Evolutionary conservation across 1,284 basidiomycete genomes (phyloP).

Genomic region (Ustilago nuda): DNA sequence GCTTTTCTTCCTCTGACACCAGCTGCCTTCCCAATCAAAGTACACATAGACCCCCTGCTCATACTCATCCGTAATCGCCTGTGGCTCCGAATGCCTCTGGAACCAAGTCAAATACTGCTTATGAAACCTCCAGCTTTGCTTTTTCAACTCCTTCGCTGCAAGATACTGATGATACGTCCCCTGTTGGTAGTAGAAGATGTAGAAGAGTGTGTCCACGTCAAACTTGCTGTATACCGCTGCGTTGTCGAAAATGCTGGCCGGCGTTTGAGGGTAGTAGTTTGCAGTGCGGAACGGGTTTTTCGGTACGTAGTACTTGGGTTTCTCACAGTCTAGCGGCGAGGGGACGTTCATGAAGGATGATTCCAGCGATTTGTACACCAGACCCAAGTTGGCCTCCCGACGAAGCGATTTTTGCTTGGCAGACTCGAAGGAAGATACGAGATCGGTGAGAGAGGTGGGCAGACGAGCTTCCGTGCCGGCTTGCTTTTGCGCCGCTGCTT

Average conservation of each 20-base stretch:
- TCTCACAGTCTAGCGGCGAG: constrained; percentile 82
- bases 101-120: constrained; percentile 99
- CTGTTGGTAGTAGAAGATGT: constrained; percentile 98
- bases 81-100: constrained; percentile 98
- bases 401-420: constrained; percentile 91
- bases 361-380: constrained; percentile 85
- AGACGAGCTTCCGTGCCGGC: constrained; percentile 63
- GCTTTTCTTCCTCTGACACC: constrained; percentile 98
- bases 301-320: constrained; percentile 88
- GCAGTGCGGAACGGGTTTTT: constrained; percentile 91
- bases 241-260: constrained; percentile 83
- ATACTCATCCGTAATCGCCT: constrained; percentile 98
- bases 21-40: constrained; percentile 72
- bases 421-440: constrained; percentile 93
- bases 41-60: constrained; percentile 86
- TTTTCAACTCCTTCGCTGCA: constrained; percentile 95
- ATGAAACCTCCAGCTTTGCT: constrained; percentile 99
- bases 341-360: constrained; percentile 88
- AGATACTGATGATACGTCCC: constrained; percentile 98
- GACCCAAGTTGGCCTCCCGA: constrained; percentile 82
- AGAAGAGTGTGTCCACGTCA: constrained; percentile 97
- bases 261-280: constrained; percentile 93
- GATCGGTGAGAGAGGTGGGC: constrained; percentile 87
- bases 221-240: constrained; percentile 89
- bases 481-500: constrained; percentile 56